These are phyloP conservation scores for Elasticomyces elasticus DNA, from an alignment of 495 filamentous ascomycete genomes.

Conservation along the genomic window DNA sequence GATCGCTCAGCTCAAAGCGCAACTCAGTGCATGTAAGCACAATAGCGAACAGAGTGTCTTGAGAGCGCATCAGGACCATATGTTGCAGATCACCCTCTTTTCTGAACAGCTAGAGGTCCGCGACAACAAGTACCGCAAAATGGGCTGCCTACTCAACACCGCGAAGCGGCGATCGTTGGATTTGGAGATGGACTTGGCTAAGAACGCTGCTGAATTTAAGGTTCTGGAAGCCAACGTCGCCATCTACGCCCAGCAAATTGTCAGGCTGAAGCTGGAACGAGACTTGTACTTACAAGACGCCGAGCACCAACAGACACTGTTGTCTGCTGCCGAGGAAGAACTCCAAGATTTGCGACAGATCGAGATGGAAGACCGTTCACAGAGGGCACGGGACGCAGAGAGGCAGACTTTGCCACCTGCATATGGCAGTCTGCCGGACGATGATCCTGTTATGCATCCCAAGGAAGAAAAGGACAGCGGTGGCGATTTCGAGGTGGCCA, in stretches of 20 bases:
- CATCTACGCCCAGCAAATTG: neutral
- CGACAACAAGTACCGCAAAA: neutral
- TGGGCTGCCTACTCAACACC: neutral
- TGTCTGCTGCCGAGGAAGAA: conserved; percentile 3
- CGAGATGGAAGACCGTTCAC: conserved; percentile 4
- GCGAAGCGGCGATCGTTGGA: neutral
- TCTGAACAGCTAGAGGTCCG: neutral
- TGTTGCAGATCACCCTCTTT: neutral
- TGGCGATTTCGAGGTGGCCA: conserved; percentile 2
- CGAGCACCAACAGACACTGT: neutral
- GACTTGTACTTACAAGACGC: neutral
- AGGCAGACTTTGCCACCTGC: conserved; percentile 1
- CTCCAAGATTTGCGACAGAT: conserved; percentile 1
- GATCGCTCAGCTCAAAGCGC: neutral
- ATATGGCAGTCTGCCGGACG: conserved; percentile 7
- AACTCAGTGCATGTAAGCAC: neutral
- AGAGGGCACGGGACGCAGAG: neutral
- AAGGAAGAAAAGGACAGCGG: conserved; percentile 1
- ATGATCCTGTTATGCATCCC: neutral
- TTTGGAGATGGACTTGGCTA: neutral
- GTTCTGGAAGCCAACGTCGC: neutral
- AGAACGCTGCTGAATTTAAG: neutral
- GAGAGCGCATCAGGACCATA: neutral
- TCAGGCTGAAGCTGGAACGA: neutral
- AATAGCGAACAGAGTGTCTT: neutral